Conservation (phyloP, 345 rosid genomes). For the Kandelia obovata region DNA sequence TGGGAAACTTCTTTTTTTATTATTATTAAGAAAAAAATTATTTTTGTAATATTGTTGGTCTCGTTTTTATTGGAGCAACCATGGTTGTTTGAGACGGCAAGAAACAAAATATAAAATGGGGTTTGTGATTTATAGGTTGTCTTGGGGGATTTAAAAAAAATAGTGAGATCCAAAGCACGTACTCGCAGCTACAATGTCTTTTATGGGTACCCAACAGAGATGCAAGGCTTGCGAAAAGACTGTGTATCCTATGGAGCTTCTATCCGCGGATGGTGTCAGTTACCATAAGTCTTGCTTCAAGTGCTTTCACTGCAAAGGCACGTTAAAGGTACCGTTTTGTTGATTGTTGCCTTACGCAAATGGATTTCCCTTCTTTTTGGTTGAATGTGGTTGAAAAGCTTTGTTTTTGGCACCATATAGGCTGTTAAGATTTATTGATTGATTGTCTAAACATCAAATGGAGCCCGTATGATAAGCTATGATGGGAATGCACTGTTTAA, state of each 20-base stretch:
- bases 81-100: neutral
- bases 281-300: constrained; percentile 95
- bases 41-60: neutral
- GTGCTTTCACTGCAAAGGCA: constrained; percentile 95
- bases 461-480: neutral
- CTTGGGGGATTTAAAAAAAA: neutral
- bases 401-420: neutral
- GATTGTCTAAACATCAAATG: neutral
- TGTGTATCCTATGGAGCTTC: constrained; percentile 87
- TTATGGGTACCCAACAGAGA: constrained; percentile 90
- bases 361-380: neutral
- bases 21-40: neutral
- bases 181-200: constrained; percentile 53
- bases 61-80: neutral
- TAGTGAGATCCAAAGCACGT: constrained; percentile 15
- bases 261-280: constrained; percentile 85
- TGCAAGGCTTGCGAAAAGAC: constrained; percentile 98
- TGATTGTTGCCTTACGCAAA: neutral
- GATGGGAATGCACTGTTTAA: neutral
- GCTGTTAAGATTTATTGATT: neutral
- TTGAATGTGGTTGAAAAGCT: constrained; percentile 4
- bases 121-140: constrained; percentile 7
- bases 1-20: neutral
- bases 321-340: constrained; percentile 48
- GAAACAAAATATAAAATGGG: neutral